Percentiles rank a stretch among this genome's conserved stretches.
Conservation (phyloP, 2,329 filamentous ascomycete species). For the Penicillium sp. region DNA sequence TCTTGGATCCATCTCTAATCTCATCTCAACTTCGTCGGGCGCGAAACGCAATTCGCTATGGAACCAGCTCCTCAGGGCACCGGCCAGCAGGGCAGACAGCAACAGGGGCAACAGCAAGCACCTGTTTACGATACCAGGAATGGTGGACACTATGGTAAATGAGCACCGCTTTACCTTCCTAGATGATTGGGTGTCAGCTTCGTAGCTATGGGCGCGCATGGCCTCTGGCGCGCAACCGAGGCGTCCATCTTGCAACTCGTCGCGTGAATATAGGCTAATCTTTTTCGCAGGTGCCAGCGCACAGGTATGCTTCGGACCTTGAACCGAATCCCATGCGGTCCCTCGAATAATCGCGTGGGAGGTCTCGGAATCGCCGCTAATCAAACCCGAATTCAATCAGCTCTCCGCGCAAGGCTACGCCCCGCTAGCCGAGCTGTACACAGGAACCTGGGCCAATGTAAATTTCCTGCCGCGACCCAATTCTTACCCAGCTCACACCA, state of each 20-base stretch:
- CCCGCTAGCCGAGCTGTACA: conserved; percentile 86
- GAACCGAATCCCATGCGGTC: neutral
- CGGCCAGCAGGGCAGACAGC: conserved; percentile 60
- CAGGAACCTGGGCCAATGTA: conserved; percentile 93
- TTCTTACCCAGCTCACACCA: conserved; percentile 21
- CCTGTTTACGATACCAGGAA: conserved; percentile 72
- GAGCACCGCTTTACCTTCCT: neutral
- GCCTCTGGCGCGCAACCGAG: neutral
- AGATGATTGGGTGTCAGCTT: neutral
- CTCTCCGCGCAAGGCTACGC: conserved; percentile 85
- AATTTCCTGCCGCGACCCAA: conserved; percentile 29
- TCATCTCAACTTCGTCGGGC: neutral
- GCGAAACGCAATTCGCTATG: conserved; percentile 42
- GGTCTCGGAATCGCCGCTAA: neutral
- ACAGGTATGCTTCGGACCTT: conserved; percentile 54
- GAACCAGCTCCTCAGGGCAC: conserved; percentile 57
- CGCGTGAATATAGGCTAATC: neutral
- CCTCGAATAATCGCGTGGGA: neutral
- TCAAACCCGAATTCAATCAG: conserved; percentile 50
- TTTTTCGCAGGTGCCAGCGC: conserved; percentile 62
- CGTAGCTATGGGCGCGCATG: neutral
- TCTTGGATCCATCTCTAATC: neutral
- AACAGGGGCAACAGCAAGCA: conserved; percentile 50
- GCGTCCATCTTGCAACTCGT: neutral
- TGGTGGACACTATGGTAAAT: conserved; percentile 73